Percentiles rank a stretch among this genome's conserved stretches.
These are phyloP conservation scores for Neonectria ditissima DNA, from an alignment of 2,329 filamentous ascomycete genomes.

Conservation along the genomic window DNA sequence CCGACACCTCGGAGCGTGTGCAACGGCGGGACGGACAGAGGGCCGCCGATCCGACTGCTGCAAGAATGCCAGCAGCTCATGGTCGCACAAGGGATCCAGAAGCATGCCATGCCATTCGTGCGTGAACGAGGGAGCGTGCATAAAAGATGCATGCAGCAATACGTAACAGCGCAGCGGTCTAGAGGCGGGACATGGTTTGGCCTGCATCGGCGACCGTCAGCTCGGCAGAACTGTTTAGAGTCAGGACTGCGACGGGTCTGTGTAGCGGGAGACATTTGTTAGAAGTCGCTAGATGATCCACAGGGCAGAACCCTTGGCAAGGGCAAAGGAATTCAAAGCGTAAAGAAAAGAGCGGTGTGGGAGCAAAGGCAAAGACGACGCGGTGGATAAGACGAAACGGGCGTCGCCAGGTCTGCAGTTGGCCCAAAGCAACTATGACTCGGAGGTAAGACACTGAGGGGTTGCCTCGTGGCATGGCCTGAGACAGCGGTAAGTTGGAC, in stretches of 20 bases:
- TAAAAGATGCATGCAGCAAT: conserved; percentile 43
- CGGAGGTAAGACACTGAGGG: conserved; percentile 35
- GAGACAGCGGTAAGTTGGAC: conserved; percentile 32
- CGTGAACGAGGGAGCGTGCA: conserved; percentile 43
- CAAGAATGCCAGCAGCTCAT: conserved; percentile 11
- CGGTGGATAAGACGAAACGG: conserved; percentile 23
- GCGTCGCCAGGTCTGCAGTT: conserved; percentile 24
- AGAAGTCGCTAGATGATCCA: conserved; percentile 33
- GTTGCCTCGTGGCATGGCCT: conserved; percentile 32
- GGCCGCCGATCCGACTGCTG: conserved; percentile 27
- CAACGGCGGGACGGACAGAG: conserved; percentile 16
- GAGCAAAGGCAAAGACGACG: conserved; percentile 35
- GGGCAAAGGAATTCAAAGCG: conserved; percentile 36
- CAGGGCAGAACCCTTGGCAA: conserved; percentile 21
- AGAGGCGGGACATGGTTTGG: conserved; percentile 30
- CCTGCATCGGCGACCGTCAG: conserved; percentile 31
- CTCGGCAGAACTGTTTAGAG: conserved; percentile 21
- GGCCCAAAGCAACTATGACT: conserved; percentile 37
- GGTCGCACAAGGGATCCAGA: conserved; percentile 36
- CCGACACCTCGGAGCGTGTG: conserved; percentile 3
- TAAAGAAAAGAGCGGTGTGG: conserved; percentile 45
- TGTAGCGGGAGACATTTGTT: conserved; percentile 22
- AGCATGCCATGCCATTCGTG: conserved; percentile 39
- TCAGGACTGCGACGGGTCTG: conserved; percentile 24
- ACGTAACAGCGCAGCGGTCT: conserved; percentile 41